Percentiles rank a stretch among this genome's conserved stretches.
Evolutionary conservation across 2,329 filamentous ascomycete genomes (phyloP).

Genomic region (Ophidiomyces ophidiicola): DNA sequence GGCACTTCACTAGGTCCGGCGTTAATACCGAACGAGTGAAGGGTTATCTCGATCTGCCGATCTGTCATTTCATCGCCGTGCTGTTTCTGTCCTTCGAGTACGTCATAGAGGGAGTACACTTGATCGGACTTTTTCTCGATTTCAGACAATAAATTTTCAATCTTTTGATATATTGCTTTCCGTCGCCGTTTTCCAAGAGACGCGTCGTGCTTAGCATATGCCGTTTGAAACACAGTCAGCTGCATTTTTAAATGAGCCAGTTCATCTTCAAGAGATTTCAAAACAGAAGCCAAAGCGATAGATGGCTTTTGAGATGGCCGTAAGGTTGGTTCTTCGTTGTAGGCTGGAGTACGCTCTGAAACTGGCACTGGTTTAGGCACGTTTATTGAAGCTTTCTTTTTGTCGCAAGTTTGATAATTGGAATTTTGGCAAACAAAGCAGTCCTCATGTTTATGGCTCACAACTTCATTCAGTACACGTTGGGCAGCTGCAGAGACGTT

Average conservation of each 20-base stretch:
- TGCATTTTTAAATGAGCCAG: slow-evolving; percentile 61
- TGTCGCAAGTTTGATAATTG: slow-evolving; percentile 9
- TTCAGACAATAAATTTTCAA: slow-evolving; percentile 49
- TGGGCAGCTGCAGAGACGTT: slow-evolving; percentile 31
- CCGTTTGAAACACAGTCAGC: slow-evolving; percentile 48
- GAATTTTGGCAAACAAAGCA: slow-evolving; percentile 44
- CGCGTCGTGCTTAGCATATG: slow-evolving; percentile 56
- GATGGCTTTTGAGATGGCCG: slow-evolving; percentile 55
- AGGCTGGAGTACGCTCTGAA: slow-evolving; percentile 33
- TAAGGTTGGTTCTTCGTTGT: slow-evolving; percentile 46
- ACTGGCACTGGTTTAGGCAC: slow-evolving; percentile 41
- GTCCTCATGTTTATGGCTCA: slow-evolving; percentile 41
- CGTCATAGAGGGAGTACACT: slow-evolving; percentile 72
- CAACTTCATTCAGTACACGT: slow-evolving; percentile 31
- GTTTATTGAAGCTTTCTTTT: slow-evolving; percentile 26
- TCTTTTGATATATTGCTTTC: slow-evolving; percentile 47
- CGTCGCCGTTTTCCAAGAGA: slow-evolving; percentile 54
- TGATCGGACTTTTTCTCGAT: slow-evolving; percentile 65
- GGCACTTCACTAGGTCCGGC: slow-evolving; percentile 1
- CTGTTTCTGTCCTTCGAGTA: slow-evolving; percentile 65
- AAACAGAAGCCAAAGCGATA: slow-evolving; percentile 64
- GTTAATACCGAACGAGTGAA: slow-evolving; percentile 37
- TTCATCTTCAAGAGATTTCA: slow-evolving; percentile 72
- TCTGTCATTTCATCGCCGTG: slow-evolving; percentile 51
- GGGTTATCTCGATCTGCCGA: slow-evolving; percentile 52